Evolutionary conservation across 345 rosid genomes (phyloP), one percentile per base, ranked within the genome.

Genomic region (Theobroma cacao): DNA sequence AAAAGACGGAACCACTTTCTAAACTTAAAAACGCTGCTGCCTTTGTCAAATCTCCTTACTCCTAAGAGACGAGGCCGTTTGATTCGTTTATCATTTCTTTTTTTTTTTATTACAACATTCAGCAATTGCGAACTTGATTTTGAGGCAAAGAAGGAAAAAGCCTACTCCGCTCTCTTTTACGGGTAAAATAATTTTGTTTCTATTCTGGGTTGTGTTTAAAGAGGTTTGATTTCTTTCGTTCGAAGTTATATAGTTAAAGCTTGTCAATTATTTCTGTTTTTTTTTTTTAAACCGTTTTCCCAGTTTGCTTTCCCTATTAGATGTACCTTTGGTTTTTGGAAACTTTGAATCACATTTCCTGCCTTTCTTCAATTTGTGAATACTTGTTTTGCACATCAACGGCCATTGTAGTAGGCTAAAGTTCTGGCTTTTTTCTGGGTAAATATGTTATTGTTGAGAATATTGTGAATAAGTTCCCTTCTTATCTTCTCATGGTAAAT

Each of bases 351-450:
- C n/a, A 26, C 52, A 40, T 40, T 11, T 41, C 40, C 14, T 68
- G 53, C 52, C 73, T 30, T 47, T 28, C 14, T 69, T 47, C 40
- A 26, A 69, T 45, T 6, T 69, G 74, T 45, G 28, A 43, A 45
- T 67, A 18, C 56, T 45, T 69, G 56, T 45, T 69, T 69, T 45
- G 22, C 36, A 17, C 58, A 69, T 69, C 24, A 14, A 24, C 14
- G 33, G 11, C 11, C 24, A 2, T 13, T n/a, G 22, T 43, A 14
- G 6, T 5, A 40, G 33, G 45, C 9, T 20, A 66, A 38, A 22
- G 0, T 65, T 65, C 28, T 65, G 48, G 73, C 34, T 68, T 68
- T 26, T 14, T 69, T 69, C 74, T 45, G 58, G 72, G 38, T 70
- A 15, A 70, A 47, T 47, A 5, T 62, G 33, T 24, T 12, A 41